Evolutionary conservation across 306 rosid genomes (phyloP), one percentile per base, ranked within the genome.

Genomic region (Datisca glomerata): DNA sequence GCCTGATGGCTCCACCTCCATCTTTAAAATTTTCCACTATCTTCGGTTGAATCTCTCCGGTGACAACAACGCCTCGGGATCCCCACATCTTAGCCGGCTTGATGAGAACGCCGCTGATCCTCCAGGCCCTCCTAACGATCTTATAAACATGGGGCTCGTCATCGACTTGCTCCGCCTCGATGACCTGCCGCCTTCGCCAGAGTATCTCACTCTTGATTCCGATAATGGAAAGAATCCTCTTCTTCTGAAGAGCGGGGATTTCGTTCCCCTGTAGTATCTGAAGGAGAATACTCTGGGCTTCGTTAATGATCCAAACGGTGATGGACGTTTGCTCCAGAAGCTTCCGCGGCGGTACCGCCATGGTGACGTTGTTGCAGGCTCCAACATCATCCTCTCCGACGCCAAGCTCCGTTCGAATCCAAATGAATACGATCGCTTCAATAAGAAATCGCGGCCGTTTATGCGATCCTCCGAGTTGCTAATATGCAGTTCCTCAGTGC

Each of bases 31-130:
- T 11, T 11, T 22, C 4, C 31, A 0, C 57, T 57, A 69, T 49
- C 94, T 65, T 18, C 93, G 15, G 63, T 65, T 87, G 24, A 74
- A 83, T 53, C 97, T 79, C 64, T 87, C 97, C 76, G 97, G 97
- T 34, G 94, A 87, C 0, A 87, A 48, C 21, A 87, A 35, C n/a
- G 94, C 97, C 71, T 87, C 97, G 7, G 97, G 97, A 32, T 87
- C 97, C 14, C 97, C 97, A 63, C 94, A 87, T 27, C 94, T 52
- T 11, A 83, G 51, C 33, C 97, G 59, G 60, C 97, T 87, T 4
- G 97, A 87, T 21, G 93, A 87, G 65, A 71, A 82, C 14, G 70
- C 76, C 8, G 79, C 64, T 8, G 51, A 51, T 3, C 76, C n/a
- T 4, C 40, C 31, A 61, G 34, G 11, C 37, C 1, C 1, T 59